Evolutionary conservation across 768 basidiomycete species (phyloP).

Genomic region (Tulasnella calospora): DNA sequence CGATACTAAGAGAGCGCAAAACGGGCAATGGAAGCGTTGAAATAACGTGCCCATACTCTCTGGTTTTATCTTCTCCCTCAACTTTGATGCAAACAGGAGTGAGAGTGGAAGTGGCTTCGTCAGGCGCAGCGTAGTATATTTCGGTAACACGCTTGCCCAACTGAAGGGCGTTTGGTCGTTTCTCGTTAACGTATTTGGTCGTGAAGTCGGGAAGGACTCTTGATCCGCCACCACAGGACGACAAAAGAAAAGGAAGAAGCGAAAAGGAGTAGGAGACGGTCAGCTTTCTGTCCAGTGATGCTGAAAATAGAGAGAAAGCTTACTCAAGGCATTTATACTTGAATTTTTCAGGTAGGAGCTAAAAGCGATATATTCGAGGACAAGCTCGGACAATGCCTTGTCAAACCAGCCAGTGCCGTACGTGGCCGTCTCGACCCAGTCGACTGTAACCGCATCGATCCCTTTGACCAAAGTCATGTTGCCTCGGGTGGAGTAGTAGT

Average conservation of each 20-base stretch:
- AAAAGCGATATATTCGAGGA: conserved; percentile 7
- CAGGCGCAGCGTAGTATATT: conserved; percentile 15
- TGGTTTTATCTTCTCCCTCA: not conserved
- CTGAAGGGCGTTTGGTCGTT: not conserved
- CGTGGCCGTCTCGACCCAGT: conserved; percentile 6
- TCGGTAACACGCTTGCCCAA: not conserved
- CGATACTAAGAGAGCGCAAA: conserved; percentile 30
- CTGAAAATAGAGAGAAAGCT: not conserved
- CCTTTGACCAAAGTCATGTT: not conserved
- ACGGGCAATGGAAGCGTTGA: conserved; percentile 37
- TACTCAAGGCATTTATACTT: conserved; percentile 34
- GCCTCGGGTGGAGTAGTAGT: conserved; percentile 13
- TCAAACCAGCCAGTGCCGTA: conserved; percentile 8
- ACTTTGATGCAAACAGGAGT: conserved; percentile 18
- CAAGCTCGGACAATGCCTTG: not conserved
- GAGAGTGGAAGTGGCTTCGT: conserved; percentile 10
- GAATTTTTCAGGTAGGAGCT: not conserved
- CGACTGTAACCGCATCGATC: not conserved
- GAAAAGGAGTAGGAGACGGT: not conserved
- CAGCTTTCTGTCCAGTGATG: not conserved
- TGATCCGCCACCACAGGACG: conserved; percentile 30
- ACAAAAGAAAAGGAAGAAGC: not conserved
- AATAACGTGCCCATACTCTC: conserved; percentile 33
- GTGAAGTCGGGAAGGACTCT: conserved; percentile 32
- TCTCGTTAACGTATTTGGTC: conserved; percentile 27